A percentile compares a stretch with the other conserved stretches of the same genome.
These are phyloP conservation scores for Kalanchoe fedtschenkoi DNA, from an alignment of 164 flowering plant genomes.

Conservation along the genomic window DNA sequence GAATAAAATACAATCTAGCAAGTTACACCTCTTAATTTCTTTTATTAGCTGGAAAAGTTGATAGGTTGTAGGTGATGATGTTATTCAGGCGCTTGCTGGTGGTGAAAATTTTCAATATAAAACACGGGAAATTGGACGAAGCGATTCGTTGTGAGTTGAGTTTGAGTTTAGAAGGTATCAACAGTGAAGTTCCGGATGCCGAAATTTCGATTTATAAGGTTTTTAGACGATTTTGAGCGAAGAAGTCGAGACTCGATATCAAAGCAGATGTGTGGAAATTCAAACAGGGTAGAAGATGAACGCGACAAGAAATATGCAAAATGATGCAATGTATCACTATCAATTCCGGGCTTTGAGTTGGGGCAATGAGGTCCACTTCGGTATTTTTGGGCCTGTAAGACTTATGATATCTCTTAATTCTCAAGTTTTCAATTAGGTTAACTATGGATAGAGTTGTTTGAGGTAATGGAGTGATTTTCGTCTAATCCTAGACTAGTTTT, in stretches of 20 bases:
- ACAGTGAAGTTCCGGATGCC: not conserved
- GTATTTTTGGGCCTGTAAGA: too few species aligned
- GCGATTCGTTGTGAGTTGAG: not conserved
- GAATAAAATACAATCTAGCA: not conserved
- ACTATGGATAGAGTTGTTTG: too few species aligned
- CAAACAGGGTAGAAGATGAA: not conserved
- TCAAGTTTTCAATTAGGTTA: too few species aligned
- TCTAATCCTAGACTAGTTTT: too few species aligned
- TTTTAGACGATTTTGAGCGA: not conserved
- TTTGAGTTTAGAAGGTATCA: not conserved
- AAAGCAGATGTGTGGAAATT: not conserved
- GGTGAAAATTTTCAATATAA: not conserved
- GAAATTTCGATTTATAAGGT: not conserved
- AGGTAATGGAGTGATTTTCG: too few species aligned
- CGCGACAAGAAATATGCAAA: not conserved
- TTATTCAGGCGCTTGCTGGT: not conserved
- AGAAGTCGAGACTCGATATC: conserved; percentile 1
- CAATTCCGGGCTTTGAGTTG: too few species aligned
- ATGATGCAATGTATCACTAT: not conserved
- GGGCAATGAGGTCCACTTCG: not conserved
- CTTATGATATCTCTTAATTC: too few species aligned
- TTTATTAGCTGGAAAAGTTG: not conserved
- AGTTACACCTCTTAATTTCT: not conserved
- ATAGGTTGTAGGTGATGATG: not conserved
- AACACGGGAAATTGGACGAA: not conserved